phyloP scores from a whole-genome alignment of 164 flowering plant genomes.

The Kalanchoe fedtschenkoi region DNA sequence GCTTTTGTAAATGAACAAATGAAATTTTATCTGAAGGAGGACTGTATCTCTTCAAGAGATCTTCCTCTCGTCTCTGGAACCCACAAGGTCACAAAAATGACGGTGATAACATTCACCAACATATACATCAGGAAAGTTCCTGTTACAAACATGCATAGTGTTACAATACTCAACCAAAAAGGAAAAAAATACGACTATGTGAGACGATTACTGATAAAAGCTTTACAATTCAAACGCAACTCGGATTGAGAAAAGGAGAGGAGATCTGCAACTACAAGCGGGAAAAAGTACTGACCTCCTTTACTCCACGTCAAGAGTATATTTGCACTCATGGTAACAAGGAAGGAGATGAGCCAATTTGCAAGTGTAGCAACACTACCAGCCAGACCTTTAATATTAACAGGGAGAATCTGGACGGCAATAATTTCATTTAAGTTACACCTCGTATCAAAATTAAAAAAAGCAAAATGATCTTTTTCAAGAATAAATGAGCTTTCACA shows the following conservation, averaged over 20 bases:
- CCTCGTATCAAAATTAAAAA: not conserved
- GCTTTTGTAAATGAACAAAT: not conserved
- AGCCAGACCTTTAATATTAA: slow-evolving; percentile 81
- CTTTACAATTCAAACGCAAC: not conserved
- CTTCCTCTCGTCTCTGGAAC: slow-evolving; percentile 8
- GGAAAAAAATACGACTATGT: not conserved
- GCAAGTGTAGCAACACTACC: slow-evolving; percentile 75
- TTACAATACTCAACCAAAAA: not conserved
- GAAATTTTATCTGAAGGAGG: slow-evolving; percentile 1
- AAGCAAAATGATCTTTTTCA: not conserved
- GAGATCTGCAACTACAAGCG: not conserved
- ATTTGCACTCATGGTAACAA: slow-evolving; percentile 61
- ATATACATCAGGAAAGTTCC: slow-evolving; percentile 5
- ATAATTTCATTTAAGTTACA: not conserved
- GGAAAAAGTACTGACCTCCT: slow-evolving; percentile 34
- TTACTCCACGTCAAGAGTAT: slow-evolving; percentile 48
- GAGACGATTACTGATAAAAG: not conserved
- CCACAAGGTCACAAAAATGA: slow-evolving; percentile 6
- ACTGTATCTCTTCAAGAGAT: slow-evolving; percentile 8
- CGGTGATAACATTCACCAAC: not conserved
- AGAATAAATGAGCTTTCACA: not conserved
- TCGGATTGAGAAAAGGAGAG: slow-evolving; percentile 5
- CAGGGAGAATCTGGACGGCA: slow-evolving; percentile 66
- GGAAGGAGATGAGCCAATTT: slow-evolving; percentile 48
- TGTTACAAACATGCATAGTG: not conserved